Base-by-base conservation (phyloP, 2,329 filamentous ascomycete genomes). In the Bipolaris oryzae region DNA sequence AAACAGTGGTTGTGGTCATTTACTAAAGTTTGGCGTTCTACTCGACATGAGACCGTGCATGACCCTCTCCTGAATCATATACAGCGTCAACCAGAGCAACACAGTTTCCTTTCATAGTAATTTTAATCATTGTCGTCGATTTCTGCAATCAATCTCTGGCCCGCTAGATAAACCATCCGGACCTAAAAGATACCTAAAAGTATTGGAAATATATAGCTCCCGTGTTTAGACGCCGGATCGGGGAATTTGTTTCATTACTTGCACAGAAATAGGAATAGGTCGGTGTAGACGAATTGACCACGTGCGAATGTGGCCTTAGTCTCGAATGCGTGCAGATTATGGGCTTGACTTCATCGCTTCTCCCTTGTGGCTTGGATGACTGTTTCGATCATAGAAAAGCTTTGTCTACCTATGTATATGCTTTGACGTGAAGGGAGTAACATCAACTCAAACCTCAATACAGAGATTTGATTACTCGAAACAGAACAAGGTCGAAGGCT, bases 1-100 rank as follows among this genome's bases (percentile, higher is more conserved):
- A 28, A 52, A 52, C 20, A 16, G 49, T 38, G 53, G 53, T 55
- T 46, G 41, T 28, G 34, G 34, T 48, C 21, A 37, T 48, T 50
- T 39, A 42, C 47, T 39, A 42, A 33, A 23, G 16, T 37, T 42
- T 28, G 47, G 18, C 47, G 35, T 50, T 31, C 41, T 25, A 28
- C 35, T 42, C 20, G 25, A 41, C 23, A 38, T n/a, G 23, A 48
- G 45, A 34, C 45, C 45, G 45, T 48, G 45, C 45, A 38, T n/a
- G 25, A 13, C 21, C 21, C 34, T 48, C 21, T 48, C 45, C 45
- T 48, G 45, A 48, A 37, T 38, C 34, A 7, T 48, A n/a, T 25
- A 48, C n/a, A 28, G 33, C 31, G 25, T 7, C n/a, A 28, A 38
- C 34, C 15, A 21, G 21, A 15, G 21, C 37, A 45, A 45, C 34